Evolutionary conservation across 495 filamentous ascomycete genomes (phyloP).

Genomic region (Poronia punctata): DNA sequence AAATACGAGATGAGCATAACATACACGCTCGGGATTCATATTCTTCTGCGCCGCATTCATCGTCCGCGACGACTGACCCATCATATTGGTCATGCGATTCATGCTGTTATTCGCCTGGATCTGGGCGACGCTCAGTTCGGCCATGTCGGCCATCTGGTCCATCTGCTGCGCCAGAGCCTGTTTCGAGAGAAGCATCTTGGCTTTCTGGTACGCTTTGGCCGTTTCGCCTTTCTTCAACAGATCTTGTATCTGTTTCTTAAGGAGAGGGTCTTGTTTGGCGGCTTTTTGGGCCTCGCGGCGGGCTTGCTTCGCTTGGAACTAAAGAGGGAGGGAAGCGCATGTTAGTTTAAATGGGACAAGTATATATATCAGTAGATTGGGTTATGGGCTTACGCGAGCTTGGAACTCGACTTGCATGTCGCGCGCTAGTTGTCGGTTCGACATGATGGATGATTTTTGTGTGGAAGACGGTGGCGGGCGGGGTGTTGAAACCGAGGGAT

Average conservation of each 20-base stretch:
- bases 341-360: constrained; percentile 46
- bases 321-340: constrained; percentile 4
- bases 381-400: constrained; percentile 32
- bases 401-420: constrained; percentile 49
- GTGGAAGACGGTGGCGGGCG: too few relatives aligned
- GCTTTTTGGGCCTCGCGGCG: constrained; percentile 76
- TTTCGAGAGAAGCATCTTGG: constrained; percentile 51
- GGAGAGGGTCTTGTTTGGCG: constrained; percentile 70
- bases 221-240: constrained; percentile 64
- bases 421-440: constrained; percentile 43
- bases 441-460: constrained; percentile 35
- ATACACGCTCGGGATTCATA: constrained; percentile 65
- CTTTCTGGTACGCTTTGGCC: constrained; percentile 76
- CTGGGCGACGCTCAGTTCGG: constrained; percentile 43
- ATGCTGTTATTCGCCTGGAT: constrained; percentile 50
- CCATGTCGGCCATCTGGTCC: constrained; percentile 50
- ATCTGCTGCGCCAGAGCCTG: constrained; percentile 48
- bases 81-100: constrained; percentile 50
- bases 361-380: constrained; percentile 9
- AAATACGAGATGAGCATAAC: constrained; percentile 7
- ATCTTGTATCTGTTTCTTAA: constrained; percentile 81
- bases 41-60: constrained; percentile 63
- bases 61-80: constrained; percentile 41
- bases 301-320: constrained; percentile 82
- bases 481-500: too few relatives aligned